These are phyloP conservation scores for Hanseniaspora gamundiae DNA, from an alignment of 1,139 yeast genomes.

Conservation along the genomic window DNA sequence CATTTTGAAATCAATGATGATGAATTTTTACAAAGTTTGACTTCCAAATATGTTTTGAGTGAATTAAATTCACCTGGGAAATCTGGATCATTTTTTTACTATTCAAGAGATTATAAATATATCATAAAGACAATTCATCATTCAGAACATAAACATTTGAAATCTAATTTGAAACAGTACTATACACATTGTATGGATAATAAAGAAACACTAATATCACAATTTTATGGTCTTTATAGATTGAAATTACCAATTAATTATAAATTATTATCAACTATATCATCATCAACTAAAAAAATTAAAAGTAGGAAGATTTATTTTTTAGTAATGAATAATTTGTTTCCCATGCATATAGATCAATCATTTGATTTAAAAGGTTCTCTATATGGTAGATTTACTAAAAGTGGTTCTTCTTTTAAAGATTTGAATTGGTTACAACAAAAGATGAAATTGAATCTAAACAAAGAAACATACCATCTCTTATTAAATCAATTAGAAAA, in stretches of 20 bases:
- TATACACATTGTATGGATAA: conserved; percentile 68
- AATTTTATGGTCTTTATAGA: conserved; percentile 90
- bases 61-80: conserved; percentile 96
- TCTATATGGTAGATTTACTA: conserved; percentile 65
- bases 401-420: conserved; percentile 40
- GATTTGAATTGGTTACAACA: conserved; percentile 81
- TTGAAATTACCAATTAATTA: conserved; percentile 72
- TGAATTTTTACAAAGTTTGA: conserved; percentile 82
- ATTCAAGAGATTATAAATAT: conserved; percentile 83
- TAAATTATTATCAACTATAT: conserved; percentile 8
- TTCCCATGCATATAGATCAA: conserved; percentile 83
- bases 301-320: conserved; percentile 77
- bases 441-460: conserved; percentile 57
- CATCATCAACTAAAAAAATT: conserved; percentile 22
- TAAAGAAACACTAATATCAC: conserved; percentile 83
- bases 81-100: conserved; percentile 91
- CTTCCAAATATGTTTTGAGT: conserved; percentile 83
- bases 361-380: conserved; percentile 93
- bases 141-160: conserved; percentile 75
- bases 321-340: conserved; percentile 90
- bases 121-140: conserved; percentile 94
- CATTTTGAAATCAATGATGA: conserved; percentile 88
- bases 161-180: conserved; percentile 65
- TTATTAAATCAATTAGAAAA: conserved; percentile 55
- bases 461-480: conserved; percentile 45